A percentile compares a stretch with the other conserved stretches of the same genome.
These are phyloP conservation scores for Prunus campanulata DNA, from an alignment of 306 rosid genomes.

Conservation along the genomic window DNA sequence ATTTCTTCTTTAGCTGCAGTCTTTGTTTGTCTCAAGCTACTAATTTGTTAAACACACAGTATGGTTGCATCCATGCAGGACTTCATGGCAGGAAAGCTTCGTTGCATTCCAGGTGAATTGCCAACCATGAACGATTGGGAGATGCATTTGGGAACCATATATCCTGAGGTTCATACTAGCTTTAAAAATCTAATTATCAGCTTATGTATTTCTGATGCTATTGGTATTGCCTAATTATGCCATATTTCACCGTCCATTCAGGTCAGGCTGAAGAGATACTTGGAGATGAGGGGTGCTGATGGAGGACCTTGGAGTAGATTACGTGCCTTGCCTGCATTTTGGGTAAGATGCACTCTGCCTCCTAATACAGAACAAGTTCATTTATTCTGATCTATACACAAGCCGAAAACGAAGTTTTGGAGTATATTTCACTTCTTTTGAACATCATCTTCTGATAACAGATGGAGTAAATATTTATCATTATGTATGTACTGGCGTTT, in stretches of 20 bases:
- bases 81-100: constrained; percentile 83
- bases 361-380: constrained; percentile 1
- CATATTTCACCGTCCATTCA: constrained; percentile 34
- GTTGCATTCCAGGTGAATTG: constrained; percentile 79
- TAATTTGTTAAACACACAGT: neutral
- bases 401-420: neutral
- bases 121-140: constrained; percentile 98
- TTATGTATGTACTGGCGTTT: neutral
- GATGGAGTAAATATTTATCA: neutral
- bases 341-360: constrained; percentile 52
- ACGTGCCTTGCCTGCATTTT: constrained; percentile 96
- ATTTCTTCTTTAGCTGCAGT: constrained; percentile 5
- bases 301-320: constrained; percentile 99
- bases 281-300: constrained; percentile 99
- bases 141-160: constrained; percentile 92
- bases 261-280: constrained; percentile 96
- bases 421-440: neutral
- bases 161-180: constrained; percentile 71
- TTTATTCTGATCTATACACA: neutral
- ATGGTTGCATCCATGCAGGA: constrained; percentile 49
- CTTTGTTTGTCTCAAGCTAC: neutral
- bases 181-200: constrained; percentile 2
- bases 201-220: constrained; percentile 10
- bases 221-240: constrained; percentile 24
- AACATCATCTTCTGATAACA: too few species aligned